A percentile compares a stretch with the other conserved stretches of the same genome.
phyloP scores from a whole-genome alignment of 1,139 yeast species.

The Starmera stellimalicola region DNA sequence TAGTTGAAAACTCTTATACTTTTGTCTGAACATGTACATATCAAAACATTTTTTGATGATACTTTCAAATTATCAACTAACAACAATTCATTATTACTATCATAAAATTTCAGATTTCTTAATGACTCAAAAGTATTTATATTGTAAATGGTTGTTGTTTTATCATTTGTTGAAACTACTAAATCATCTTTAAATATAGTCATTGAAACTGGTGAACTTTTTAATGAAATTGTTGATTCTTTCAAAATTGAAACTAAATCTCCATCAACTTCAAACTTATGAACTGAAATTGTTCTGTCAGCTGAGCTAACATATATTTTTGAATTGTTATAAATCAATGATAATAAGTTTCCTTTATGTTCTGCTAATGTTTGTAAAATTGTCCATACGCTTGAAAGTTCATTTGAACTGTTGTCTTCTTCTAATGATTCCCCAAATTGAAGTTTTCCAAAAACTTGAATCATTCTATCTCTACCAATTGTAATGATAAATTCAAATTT shows the following conservation, averaged over 20 bases:
- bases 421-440: not conserved
- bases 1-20: constrained; percentile 43
- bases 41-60: constrained; percentile 21
- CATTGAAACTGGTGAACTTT: constrained; percentile 37
- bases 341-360: constrained; percentile 46
- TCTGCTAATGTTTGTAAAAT: constrained; percentile 45
- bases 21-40: constrained; percentile 47
- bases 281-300: constrained; percentile 49
- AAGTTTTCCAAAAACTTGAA: constrained; percentile 36
- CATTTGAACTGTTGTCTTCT: constrained; percentile 3
- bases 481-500: constrained; percentile 27
- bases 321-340: constrained; percentile 23
- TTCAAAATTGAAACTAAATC: constrained; percentile 19
- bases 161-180: constrained; percentile 46
- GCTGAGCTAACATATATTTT: constrained; percentile 44
- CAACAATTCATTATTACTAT: constrained; percentile 31
- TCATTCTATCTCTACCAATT: constrained; percentile 53
- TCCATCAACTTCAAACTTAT: constrained; percentile 25
- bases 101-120: constrained; percentile 32
- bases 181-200: constrained; percentile 26
- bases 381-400: constrained; percentile 30
- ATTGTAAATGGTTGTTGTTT: constrained; percentile 32
- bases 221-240: constrained; percentile 40
- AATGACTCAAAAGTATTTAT: constrained; percentile 26
- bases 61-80: constrained; percentile 33